Conservation (phyloP, 2,329 filamentous ascomycete genomes). For the Phyllosticta paracitricarpa region DNA sequence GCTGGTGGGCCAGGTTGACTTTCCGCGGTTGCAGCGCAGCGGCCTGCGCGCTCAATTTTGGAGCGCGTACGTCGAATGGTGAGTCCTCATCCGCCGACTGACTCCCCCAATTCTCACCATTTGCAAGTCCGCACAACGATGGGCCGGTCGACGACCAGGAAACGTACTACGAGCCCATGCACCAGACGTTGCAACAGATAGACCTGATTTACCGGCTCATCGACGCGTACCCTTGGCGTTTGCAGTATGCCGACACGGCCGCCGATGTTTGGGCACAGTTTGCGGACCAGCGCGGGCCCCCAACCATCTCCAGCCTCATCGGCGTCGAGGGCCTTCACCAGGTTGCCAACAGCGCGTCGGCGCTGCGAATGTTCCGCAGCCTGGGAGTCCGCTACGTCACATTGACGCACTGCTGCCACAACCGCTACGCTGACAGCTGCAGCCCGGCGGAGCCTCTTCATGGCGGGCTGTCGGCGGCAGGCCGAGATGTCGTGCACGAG, state of each 20-base stretch:
- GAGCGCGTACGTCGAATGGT: not conserved
- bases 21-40: not conserved
- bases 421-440: slow-evolving; percentile 8
- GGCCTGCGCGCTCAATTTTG: not conserved
- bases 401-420: slow-evolving; percentile 10
- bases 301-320: not conserved
- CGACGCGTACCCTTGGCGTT: not conserved
- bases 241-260: not conserved
- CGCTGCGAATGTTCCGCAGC: slow-evolving; percentile 8
- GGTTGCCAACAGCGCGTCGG: slow-evolving; percentile 6
- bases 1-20: not conserved
- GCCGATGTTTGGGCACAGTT: not conserved
- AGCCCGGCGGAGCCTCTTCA: not conserved
- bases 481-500: not conserved
- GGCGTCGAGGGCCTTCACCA: slow-evolving; percentile 13
- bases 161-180: not conserved
- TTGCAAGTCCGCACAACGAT: no score
- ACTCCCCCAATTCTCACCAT: no score
- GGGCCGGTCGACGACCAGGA: not conserved
- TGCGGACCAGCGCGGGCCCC: not conserved
- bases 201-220: not conserved
- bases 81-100: no score
- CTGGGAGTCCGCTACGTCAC: slow-evolving; percentile 12
- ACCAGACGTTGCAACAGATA: not conserved
- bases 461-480: not conserved